phyloP scores from a whole-genome alignment of 192 early-diverging fungal species.

The Podila verticillata region DNA sequence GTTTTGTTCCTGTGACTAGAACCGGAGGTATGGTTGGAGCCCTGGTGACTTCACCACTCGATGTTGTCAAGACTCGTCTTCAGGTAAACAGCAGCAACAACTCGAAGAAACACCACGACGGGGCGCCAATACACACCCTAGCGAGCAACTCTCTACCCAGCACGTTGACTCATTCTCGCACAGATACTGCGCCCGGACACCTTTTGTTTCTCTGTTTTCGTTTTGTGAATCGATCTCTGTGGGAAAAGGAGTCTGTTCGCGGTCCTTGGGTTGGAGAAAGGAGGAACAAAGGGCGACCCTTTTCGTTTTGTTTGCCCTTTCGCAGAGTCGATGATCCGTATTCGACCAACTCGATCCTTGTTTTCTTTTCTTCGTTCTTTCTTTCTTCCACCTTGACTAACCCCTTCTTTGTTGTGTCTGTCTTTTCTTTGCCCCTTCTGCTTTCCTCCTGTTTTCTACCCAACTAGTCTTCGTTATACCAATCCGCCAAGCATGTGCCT shows the following conservation, averaged over 20 bases:
- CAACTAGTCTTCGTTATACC: conserved; percentile 37
- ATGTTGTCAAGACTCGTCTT: conserved; percentile 93
- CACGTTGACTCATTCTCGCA: too few relatives aligned
- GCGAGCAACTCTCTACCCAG: too few relatives aligned
- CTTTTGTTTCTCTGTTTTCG: too few relatives aligned
- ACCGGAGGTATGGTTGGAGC: conserved; percentile 86
- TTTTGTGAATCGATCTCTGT: too few relatives aligned
- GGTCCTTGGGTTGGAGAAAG: neutral
- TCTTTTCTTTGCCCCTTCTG: neutral
- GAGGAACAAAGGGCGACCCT: neutral
- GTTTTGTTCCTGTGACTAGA: conserved; percentile 33
- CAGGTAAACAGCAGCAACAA: conserved; percentile 68
- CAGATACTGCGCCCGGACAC: too few relatives aligned
- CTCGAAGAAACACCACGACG: too few relatives aligned
- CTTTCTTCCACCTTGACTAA: neutral
- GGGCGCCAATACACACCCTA: too few relatives aligned
- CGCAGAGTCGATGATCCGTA: too few relatives aligned
- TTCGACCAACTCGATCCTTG: neutral
- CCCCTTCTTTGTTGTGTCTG: conserved; percentile 5
- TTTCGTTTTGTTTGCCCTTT: neutral
- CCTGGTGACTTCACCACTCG: conserved; percentile 88
- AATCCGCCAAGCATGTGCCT: conserved; percentile 17
- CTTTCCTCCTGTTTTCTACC: neutral
- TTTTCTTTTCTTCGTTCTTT: conserved; percentile 1
- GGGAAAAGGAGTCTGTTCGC: too few relatives aligned